Base-by-base conservation (phyloP, 306 rosid genomes). In the Alnus rubra region DNA sequence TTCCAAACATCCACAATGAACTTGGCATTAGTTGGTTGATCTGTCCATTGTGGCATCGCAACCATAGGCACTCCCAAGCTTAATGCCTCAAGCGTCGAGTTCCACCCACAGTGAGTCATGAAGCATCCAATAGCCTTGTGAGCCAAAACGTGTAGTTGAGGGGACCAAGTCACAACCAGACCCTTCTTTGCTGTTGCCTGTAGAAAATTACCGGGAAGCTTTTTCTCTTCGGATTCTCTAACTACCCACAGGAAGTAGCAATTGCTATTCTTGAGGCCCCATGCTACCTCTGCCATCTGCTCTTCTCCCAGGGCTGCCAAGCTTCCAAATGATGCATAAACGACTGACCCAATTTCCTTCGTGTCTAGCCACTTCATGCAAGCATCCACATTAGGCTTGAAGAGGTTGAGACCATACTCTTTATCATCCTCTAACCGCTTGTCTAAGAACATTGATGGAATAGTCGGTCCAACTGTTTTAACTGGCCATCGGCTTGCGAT, bases 401-500 rank as follows among this genome's bases (percentile, higher is more conserved):
- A 73, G 1, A 79, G 67, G 19, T 69, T 50, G 6, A 79, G 35
- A 4, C 78, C 82, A 39, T 79, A 79, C 37, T 73, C 19, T 14
- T 23, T 72, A 63, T 72, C 77, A 28, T 79, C 18, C 48, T 79
- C 45, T n/a, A 72, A 9, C 5, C 82, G 35, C 53, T 49, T 56
- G 81, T 78, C 81, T n/a, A 70, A 78, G 69, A 45, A 78, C 9
- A 63, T 39, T 55, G 81, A 78, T 72, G 77, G 82, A 47, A 79
- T 18, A 0, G 78, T n/a, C 13, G 82, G 78, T 49, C 78, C 82
- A 58, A 79, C 16, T 19, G 73, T 14, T 64, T 79, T 79, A 11
- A 79, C 16, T 30, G 82, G 77, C 13, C 77, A 39, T 14, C 31
- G 13, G 73, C 65, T 72, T n/a, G 67, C 71, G 72, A 79, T 79